Conservation (phyloP, 2,329 filamentous ascomycete species). For the Arachnopeziza araneosa region DNA sequence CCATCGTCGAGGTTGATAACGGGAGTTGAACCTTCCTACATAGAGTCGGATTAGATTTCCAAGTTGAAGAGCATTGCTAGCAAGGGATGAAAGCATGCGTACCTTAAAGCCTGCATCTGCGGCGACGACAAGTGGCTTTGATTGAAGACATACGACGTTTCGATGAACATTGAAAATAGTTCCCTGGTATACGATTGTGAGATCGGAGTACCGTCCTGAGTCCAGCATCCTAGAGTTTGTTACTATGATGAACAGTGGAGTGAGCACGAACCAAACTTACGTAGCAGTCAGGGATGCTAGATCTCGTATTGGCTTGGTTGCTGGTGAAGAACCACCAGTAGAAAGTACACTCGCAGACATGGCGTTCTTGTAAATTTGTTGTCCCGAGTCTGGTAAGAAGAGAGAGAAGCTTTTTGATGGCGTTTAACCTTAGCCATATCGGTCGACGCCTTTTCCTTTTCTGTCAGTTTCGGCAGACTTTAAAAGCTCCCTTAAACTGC, state of each 20-base stretch:
- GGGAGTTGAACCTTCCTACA: constrained; percentile 8
- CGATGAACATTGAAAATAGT: constrained; percentile 16
- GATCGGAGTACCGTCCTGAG: constrained; percentile 17
- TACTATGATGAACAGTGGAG: background rate
- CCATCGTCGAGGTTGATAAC: constrained; percentile 56
- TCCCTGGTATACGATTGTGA: constrained; percentile 15
- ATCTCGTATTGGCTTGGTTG: background rate
- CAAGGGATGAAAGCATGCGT: background rate
- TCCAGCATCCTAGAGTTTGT: background rate
- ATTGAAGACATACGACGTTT: constrained; percentile 18
- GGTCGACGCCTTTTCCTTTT: constrained; percentile 29
- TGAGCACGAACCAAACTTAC: background rate
- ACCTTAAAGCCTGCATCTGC: constrained; percentile 17
- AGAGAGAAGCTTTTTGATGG: background rate
- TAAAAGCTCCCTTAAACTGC: constrained; percentile 49
- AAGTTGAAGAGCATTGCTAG: background rate
- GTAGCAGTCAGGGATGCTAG: background rate
- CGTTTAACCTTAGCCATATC: constrained; percentile 8
- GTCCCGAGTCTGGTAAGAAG: background rate
- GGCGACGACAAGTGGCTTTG: constrained; percentile 15
- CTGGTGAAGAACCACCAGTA: background rate
- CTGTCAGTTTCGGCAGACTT: constrained; percentile 32
- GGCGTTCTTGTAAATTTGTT: background rate
- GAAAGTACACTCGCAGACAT: background rate
- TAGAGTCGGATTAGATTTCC: background rate